Conservation (phyloP, 2,329 filamentous ascomycete genomes). For the Thelonectria discophora region DNA sequence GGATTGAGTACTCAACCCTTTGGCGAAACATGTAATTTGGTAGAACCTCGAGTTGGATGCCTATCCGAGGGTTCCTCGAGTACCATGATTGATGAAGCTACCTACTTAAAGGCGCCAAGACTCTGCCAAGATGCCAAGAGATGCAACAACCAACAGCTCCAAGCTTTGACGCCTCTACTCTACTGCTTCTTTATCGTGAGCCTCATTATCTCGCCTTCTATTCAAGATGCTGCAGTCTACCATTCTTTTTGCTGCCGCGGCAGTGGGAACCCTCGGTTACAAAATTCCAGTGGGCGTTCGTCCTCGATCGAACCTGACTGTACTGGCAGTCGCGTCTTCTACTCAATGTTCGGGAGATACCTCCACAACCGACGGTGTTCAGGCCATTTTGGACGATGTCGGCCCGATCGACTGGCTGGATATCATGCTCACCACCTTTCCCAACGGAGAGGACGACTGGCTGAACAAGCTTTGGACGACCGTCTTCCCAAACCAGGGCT, state of each 20-base stretch:
- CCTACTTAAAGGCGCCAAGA: neutral
- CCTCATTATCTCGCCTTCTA: neutral
- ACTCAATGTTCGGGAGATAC: neutral
- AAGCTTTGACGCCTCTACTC: neutral
- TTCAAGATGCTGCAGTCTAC: neutral
- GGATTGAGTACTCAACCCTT: neutral
- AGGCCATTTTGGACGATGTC: conserved; percentile 5
- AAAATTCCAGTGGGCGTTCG: neutral
- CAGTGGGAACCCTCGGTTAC: neutral
- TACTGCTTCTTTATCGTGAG: neutral
- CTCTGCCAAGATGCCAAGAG: neutral
- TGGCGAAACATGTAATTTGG: neutral
- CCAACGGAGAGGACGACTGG: conserved; percentile 8
- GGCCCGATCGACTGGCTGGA: conserved; percentile 3
- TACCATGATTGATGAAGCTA: neutral
- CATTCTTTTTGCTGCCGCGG: neutral
- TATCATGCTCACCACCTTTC: conserved; percentile 10
- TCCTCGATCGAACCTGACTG: neutral
- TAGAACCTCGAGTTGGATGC: neutral
- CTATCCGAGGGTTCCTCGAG: neutral
- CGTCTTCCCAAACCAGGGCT: conserved; percentile 8
- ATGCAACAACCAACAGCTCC: neutral
- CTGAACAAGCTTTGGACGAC: conserved; percentile 16
- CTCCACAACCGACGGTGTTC: conserved; percentile 6
- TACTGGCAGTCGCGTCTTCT: neutral